Evolutionary conservation across 176 grass and related monocot species (phyloP).

Genomic region (Triticum dicoccoides): DNA sequence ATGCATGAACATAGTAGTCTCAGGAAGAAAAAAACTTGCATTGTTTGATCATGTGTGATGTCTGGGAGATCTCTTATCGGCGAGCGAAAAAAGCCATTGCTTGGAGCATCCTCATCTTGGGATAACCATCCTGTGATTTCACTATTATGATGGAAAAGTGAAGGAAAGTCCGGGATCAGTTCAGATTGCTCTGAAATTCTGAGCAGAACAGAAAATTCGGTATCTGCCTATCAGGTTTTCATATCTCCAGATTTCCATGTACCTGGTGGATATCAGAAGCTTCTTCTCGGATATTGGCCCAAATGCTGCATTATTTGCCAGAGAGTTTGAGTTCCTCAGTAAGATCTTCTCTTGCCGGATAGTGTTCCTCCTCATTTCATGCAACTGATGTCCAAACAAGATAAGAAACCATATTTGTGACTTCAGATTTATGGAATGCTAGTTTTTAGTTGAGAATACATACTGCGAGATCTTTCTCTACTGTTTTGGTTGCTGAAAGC

Average conservation of each 20-base stretch:
- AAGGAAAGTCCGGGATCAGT: not conserved
- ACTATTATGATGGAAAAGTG: not conserved
- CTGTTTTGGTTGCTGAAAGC: constrained; percentile 28
- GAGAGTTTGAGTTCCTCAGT: constrained; percentile 10
- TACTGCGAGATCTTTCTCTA: constrained; percentile 44
- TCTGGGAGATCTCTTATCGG: constrained; percentile 22
- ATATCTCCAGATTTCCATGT: not conserved
- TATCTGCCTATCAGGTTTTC: not conserved
- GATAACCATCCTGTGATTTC: constrained; percentile 45
- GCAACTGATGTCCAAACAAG: constrained; percentile 11
- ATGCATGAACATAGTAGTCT: not conserved
- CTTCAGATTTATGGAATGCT: not conserved
- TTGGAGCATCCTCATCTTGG: not conserved
- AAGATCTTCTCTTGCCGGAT: constrained; percentile 49
- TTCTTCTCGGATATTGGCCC: not conserved
- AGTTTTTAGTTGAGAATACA: not conserved
- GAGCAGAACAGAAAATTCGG: not conserved
- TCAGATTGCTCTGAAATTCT: not conserved
- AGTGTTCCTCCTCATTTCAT: constrained; percentile 45
- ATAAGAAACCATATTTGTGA: not conserved
- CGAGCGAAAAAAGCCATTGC: not conserved
- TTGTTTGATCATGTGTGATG: constrained; percentile 20
- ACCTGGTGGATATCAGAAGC: constrained; percentile 31
- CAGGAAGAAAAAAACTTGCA: not conserved
- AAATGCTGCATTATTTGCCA: constrained; percentile 3